A percentile compares a stretch with the other conserved stretches of the same genome.
Evolutionary conservation across 352 stramenopile species (phyloP).

Genomic region (Plasmopara muralis): DNA sequence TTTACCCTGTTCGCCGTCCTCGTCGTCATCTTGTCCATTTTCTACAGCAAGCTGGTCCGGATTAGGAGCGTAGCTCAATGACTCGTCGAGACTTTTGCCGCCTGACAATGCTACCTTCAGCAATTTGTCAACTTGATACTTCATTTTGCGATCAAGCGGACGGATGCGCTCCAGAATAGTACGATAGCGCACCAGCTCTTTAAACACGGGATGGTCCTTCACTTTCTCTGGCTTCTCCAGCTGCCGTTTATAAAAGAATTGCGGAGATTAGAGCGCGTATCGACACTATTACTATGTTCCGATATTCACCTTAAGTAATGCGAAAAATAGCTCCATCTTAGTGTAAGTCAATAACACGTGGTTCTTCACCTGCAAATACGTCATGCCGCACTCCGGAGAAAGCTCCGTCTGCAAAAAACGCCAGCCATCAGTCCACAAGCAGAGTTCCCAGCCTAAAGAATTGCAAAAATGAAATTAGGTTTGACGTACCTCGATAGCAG

Average conservation of each 20-base stretch:
- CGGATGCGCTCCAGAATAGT: conserved; percentile 81
- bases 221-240: conserved; percentile 64
- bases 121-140: conserved; percentile 89
- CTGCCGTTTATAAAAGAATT: conserved; percentile 17
- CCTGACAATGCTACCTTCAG: conserved; percentile 79
- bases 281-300: too few species aligned
- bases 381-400: conserved; percentile 56
- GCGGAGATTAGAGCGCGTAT: too few species aligned
- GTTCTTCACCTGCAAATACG: conserved; percentile 84
- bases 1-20: conserved; percentile 29
- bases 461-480: too few species aligned
- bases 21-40: conserved; percentile 47
- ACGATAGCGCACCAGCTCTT: conserved; percentile 78
- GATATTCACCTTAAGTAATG: conserved; percentile 54
- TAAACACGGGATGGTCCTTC: conserved; percentile 75
- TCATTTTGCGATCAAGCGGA: conserved; percentile 81
- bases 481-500: too few species aligned
- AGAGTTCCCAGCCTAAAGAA: too few species aligned
- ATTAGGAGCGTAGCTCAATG: conserved; percentile 75
- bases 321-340: conserved; percentile 84
- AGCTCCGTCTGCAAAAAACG: conserved; percentile 38
- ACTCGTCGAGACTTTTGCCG: conserved; percentile 66
- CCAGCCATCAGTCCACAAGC: too few species aligned
- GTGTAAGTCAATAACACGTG: conserved; percentile 81
- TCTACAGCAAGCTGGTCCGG: conserved; percentile 58